Percentiles rank a stretch among this genome's conserved stretches.
Evolutionary conservation across 208 protist species (phyloP).

Genomic region (Trypanosomatidae sp.): DNA sequence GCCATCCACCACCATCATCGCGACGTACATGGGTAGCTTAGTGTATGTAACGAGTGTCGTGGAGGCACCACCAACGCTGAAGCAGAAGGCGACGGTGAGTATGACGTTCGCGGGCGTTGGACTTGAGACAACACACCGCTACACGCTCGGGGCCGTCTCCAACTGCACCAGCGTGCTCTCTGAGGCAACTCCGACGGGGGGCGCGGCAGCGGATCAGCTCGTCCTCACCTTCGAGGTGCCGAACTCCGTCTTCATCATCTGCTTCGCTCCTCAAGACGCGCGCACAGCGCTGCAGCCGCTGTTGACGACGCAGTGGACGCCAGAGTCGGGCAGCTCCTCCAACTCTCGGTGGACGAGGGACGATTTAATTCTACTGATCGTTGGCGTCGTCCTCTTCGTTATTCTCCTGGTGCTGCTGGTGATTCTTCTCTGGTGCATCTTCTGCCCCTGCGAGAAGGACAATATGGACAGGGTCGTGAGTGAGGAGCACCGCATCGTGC

Average conservation of each 20-base stretch:
- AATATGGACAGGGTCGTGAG: not conserved
- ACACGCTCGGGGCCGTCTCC: conserved; percentile 40
- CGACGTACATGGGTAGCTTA: conserved; percentile 38
- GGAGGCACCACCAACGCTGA: conserved; percentile 22
- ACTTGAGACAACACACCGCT: conserved; percentile 58
- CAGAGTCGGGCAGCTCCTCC: conserved; percentile 1
- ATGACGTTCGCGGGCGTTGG: conserved; percentile 48
- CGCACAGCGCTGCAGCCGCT: conserved; percentile 38
- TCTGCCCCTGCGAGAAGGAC: conserved; percentile 19
- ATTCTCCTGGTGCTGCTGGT: conserved; percentile 70
- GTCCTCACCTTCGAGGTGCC: conserved; percentile 43
- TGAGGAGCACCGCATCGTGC: conserved; percentile 12
- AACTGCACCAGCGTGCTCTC: conserved; percentile 29
- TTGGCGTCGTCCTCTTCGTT: conserved; percentile 70
- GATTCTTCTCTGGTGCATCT: conserved; percentile 70
- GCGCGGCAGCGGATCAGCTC: conserved; percentile 23
- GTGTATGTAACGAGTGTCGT: conserved; percentile 46
- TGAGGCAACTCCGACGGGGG: conserved; percentile 18
- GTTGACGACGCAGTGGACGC: conserved; percentile 22
- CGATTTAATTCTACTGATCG: conserved; percentile 70
- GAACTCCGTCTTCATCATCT: conserved; percentile 44
- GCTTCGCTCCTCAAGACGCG: conserved; percentile 65
- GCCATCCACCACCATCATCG: conserved; percentile 14
- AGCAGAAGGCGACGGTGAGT: conserved; percentile 17
- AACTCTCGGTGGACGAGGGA: conserved; percentile 41